Percentiles rank a stretch among this genome's conserved stretches.
These are phyloP conservation scores for Carex parvula DNA, from an alignment of 176 grass and related monocot genomes.

Conservation along the genomic window DNA sequence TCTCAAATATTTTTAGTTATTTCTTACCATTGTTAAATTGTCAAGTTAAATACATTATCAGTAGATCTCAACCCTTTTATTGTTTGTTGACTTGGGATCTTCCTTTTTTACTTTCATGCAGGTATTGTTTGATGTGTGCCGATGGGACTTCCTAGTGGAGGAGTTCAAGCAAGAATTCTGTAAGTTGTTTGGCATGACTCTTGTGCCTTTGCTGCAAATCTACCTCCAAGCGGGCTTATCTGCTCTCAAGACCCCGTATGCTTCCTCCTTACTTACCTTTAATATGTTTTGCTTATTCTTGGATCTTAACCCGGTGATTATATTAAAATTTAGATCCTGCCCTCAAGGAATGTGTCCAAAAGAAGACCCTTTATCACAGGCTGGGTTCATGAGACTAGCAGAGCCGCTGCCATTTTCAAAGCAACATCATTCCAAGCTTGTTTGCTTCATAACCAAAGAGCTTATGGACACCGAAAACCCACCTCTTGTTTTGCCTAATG, in stretches of 20 bases:
- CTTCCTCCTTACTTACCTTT: conserved; percentile 19
- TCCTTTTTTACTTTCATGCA: conserved; percentile 26
- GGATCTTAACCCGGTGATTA: conserved; percentile 15
- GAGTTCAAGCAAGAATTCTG: conserved; percentile 96
- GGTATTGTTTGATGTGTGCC: conserved; percentile 76
- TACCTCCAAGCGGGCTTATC: conserved; percentile 96
- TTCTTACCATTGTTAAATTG: neutral
- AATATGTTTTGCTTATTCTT: neutral
- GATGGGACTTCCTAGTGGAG: conserved; percentile 69
- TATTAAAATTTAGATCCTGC: conserved; percentile 56
- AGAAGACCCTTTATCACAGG: conserved; percentile 84
- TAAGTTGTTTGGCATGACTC: conserved; percentile 85
- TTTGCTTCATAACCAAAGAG: conserved; percentile 96
- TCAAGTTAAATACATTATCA: neutral
- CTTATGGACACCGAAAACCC: conserved; percentile 98
- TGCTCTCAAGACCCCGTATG: conserved; percentile 94
- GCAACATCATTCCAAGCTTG: conserved; percentile 89
- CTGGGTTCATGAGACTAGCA: conserved; percentile 73
- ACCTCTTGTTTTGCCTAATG: conserved; percentile 78
- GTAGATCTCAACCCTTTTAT: neutral
- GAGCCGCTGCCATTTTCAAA: conserved; percentile 82
- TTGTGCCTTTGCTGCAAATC: conserved; percentile 82
- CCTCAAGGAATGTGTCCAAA: conserved; percentile 68
- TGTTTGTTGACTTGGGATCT: neutral
- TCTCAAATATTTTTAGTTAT: conserved; percentile 3